These are phyloP conservation scores for Talaromyces adpressus DNA, from an alignment of 495 filamentous ascomycete genomes.

Conservation along the genomic window DNA sequence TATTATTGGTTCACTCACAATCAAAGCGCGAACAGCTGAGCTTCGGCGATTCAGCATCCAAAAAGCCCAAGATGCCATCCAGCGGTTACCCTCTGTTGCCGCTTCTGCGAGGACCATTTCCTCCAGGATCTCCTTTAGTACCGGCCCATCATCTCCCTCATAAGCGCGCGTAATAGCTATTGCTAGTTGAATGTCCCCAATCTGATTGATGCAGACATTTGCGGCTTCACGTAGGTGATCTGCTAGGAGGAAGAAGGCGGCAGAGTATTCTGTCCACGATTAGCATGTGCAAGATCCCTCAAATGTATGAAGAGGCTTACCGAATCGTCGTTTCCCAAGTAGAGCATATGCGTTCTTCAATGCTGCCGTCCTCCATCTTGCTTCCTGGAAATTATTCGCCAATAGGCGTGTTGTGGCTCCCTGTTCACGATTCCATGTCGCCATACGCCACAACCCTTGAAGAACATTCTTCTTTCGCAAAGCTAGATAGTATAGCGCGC, in stretches of 20 bases:
- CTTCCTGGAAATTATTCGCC: constrained; percentile 79
- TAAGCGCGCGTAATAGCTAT: constrained; percentile 84
- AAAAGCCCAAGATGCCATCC: constrained; percentile 94
- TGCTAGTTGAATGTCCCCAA: constrained; percentile 84
- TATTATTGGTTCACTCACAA: constrained; percentile 31
- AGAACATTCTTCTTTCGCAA: constrained; percentile 87
- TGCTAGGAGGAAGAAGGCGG: constrained; percentile 90
- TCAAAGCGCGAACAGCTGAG: constrained; percentile 78
- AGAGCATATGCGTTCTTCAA: constrained; percentile 97
- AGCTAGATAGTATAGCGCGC: constrained; percentile 85
- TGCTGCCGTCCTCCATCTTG: constrained; percentile 82
- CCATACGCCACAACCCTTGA: constrained; percentile 93
- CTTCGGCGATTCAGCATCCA: constrained; percentile 83
- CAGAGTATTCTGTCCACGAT: constrained; percentile 69
- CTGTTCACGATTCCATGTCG: constrained; percentile 84
- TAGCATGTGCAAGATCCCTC: background rate
- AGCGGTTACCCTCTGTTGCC: constrained; percentile 74
- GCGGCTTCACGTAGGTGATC: constrained; percentile 80
- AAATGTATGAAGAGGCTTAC: constrained; percentile 32
- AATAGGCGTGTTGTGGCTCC: constrained; percentile 66
- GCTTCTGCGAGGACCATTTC: constrained; percentile 76
- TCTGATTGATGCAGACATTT: constrained; percentile 73
- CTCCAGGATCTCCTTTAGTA: constrained; percentile 66
- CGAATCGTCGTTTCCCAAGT: constrained; percentile 83
- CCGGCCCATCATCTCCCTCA: constrained; percentile 74